Conservation (phyloP, 768 basidiomycete species). For the Chalciporus piperatus region DNA sequence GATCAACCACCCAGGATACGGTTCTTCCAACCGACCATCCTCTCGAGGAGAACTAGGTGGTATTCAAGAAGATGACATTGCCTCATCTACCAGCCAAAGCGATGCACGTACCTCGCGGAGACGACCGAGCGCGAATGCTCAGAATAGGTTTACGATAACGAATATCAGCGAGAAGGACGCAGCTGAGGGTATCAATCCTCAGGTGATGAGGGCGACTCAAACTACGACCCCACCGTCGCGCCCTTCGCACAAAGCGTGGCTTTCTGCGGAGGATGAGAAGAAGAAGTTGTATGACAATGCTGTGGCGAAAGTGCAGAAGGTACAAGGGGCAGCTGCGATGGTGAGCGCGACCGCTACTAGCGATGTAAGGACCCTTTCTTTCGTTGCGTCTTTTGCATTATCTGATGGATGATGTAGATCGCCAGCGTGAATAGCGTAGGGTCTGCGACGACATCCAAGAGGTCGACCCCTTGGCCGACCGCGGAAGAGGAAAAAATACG, state of each 20-base stretch:
- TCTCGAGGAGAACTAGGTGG: constrained; percentile 19
- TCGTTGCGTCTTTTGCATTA: not conserved
- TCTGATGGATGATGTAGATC: constrained; percentile 12
- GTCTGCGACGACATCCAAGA: constrained; percentile 16
- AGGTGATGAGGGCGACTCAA: constrained; percentile 4
- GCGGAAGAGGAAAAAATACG: constrained; percentile 76
- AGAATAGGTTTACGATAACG: constrained; percentile 40
- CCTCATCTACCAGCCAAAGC: not conserved
- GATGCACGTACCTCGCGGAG: constrained; percentile 22
- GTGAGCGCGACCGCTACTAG: constrained; percentile 23
- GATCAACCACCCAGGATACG: constrained; percentile 29
- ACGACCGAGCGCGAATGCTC: constrained; percentile 30
- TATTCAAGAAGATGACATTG: constrained; percentile 21
- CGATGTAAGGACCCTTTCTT: constrained; percentile 18
- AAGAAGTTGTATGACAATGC: constrained; percentile 37
- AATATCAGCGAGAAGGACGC: constrained; percentile 42
- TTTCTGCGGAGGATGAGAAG: constrained; percentile 48
- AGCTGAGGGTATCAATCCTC: constrained; percentile 30
- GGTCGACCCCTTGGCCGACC: constrained; percentile 46
- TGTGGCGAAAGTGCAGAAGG: constrained; percentile 36
- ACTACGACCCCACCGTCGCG: constrained; percentile 30
- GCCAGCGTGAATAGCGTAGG: not conserved
- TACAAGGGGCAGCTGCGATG: constrained; percentile 35
- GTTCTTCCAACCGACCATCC: constrained; percentile 12
- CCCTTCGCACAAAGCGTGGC: constrained; percentile 19